Percentiles rank a stretch among this genome's conserved stretches.
Evolutionary conservation across 805 yeast species (phyloP).

Genomic region (Ogataea neopini): DNA sequence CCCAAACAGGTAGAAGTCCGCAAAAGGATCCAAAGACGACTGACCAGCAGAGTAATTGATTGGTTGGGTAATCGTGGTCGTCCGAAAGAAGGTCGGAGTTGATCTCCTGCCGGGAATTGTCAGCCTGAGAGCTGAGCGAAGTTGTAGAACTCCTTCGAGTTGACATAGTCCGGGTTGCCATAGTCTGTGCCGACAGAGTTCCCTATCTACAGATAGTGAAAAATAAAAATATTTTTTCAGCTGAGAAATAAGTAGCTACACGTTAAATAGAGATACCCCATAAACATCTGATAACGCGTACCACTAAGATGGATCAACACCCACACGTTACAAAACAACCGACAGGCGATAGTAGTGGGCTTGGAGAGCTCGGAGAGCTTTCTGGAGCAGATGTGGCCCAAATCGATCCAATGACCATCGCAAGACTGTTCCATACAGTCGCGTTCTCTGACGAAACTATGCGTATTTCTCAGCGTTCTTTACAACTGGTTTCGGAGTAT

Average conservation of each 20-base stretch:
- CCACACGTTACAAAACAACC: too few species aligned
- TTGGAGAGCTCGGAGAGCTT: background rate
- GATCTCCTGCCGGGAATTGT: too few species aligned
- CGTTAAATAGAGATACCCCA: too few species aligned
- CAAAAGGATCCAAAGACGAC: constrained; percentile 44
- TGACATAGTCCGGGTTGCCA: too few species aligned
- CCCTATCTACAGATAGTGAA: too few species aligned
- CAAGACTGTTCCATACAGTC: constrained; percentile 51
- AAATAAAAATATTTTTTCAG: too few species aligned
- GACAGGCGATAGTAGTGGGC: background rate
- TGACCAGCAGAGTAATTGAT: constrained; percentile 40
- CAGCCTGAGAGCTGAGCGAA: too few species aligned
- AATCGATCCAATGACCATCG: constrained; percentile 40
- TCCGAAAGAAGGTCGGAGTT: constrained; percentile 5
- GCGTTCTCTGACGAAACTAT: constrained; percentile 44
- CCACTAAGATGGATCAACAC: too few species aligned
- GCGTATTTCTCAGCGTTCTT: constrained; percentile 36
- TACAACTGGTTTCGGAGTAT: constrained; percentile 55
- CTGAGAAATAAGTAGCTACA: too few species aligned
- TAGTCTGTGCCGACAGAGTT: too few species aligned
- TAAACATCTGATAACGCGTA: too few species aligned
- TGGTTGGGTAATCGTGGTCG: constrained; percentile 36
- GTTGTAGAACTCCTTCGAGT: too few species aligned
- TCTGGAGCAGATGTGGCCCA: background rate
- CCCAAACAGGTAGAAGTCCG: constrained; percentile 47